Percentiles rank a stretch among this genome's conserved stretches.
phyloP scores from a whole-genome alignment of 805 yeast species.

The Wickerhamomyces chambardii region DNA sequence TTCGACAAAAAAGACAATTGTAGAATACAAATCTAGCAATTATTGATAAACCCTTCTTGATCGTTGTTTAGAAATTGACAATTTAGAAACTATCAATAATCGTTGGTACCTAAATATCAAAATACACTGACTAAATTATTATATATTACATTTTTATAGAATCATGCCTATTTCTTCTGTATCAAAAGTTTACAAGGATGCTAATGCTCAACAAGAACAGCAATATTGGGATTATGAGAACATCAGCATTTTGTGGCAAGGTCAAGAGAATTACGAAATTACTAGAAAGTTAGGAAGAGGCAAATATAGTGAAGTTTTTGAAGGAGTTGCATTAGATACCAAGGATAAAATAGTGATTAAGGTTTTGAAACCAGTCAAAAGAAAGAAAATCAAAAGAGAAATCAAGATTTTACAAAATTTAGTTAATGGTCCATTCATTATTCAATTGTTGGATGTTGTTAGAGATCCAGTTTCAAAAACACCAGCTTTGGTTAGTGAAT shows the following conservation, averaged over 20 bases:
- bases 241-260: conserved; percentile 73
- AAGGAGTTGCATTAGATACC: conserved; percentile 61
- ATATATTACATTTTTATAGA: no score
- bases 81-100: no score
- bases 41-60: no score
- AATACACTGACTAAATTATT: no score
- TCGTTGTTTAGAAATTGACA: no score
- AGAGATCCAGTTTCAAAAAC: conserved; percentile 80
- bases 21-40: no score
- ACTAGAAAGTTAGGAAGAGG: conserved; percentile 84
- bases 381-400: conserved; percentile 89
- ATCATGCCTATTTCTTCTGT: conserved; percentile 27
- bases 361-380: conserved; percentile 87
- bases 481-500: conserved; percentile 84
- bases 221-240: conserved; percentile 83
- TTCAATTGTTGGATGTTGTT: conserved; percentile 72
- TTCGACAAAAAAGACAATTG: no score
- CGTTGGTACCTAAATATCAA: no score
- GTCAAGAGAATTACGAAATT: conserved; percentile 79
- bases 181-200: conserved; percentile 77
- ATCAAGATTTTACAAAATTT: conserved; percentile 80
- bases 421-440: conserved; percentile 75
- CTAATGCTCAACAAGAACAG: conserved; percentile 64
- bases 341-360: conserved; percentile 73
- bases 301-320: conserved; percentile 88